Evolutionary conservation across 768 basidiomycete species (phyloP), one percentile per base, ranked within the genome.

Genomic region (Scleroderma citrinum): DNA sequence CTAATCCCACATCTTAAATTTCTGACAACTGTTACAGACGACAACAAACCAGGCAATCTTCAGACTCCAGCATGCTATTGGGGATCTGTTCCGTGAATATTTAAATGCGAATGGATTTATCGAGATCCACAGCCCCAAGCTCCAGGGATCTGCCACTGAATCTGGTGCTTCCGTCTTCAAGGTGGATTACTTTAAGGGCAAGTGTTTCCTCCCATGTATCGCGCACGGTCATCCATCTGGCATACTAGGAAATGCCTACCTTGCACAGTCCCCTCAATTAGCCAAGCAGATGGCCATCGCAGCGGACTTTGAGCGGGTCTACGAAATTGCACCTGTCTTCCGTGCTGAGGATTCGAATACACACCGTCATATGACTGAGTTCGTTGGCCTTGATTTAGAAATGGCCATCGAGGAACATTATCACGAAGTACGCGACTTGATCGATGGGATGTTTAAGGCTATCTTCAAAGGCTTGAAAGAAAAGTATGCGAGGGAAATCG

Each of bases 281-380:
- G 91, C 93, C 44, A 99, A 99, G 69, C 96, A 99, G 70, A 99
- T 99, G 96, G 90, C 88, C 52, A 98, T 99, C 59, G 92, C 96
- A 30, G 93, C 92, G 47, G 96, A 98, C 71, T 93, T 98, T 63
- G 96, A 98, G 68, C 81, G 92, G 29, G 96, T 99, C 7, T 99
- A 94, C 70, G 96, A 99, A 70, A 92, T 99, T 52, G 96, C 85
- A 0, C 82, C 86, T 48, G 95, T 98, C 48, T 98, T 98, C 76
- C 91, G 96, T 53, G 96, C 96, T 14, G 96, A 98, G 69, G 83
- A 98, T 67, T 87, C 95, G 41, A 92, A 94, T 69, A 98, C 96
- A 3, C 92, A 97, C 65, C 87, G 96, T 44, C 96, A 99, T 73
- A 76, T 99, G 72, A 98, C 96, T 17, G 96, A 99, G 68, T 99